These are phyloP conservation scores for Pistacia atlantica DNA, from an alignment of 345 rosid species.

Conservation along the genomic window DNA sequence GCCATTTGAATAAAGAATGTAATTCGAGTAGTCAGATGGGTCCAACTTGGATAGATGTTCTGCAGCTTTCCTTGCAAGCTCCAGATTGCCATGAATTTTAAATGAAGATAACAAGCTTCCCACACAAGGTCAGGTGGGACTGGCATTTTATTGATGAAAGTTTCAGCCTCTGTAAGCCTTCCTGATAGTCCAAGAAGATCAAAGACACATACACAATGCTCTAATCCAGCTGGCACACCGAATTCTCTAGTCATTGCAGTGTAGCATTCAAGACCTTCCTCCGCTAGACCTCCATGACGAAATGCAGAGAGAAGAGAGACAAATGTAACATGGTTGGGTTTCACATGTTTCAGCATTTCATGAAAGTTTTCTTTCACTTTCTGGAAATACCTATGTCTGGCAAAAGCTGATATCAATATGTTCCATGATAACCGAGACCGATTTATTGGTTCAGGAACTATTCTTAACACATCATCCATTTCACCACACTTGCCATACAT, in stretches of 20 bases:
- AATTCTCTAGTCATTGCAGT: conserved; percentile 62
- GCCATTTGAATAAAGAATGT: conserved; percentile 78
- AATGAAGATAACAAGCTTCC: conserved; percentile 84
- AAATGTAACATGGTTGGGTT: conserved; percentile 86
- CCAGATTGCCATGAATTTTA: conserved; percentile 71
- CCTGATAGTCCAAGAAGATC: conserved; percentile 94
- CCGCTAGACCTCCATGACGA: conserved; percentile 82
- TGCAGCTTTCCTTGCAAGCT: conserved; percentile 77
- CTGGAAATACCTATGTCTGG: conserved; percentile 69
- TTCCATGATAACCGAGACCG: conserved; percentile 79
- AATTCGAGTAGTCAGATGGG: conserved; percentile 80
- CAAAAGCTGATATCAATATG: conserved; percentile 74
- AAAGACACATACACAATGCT: conserved; percentile 83
- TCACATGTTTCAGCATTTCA: conserved; percentile 63
- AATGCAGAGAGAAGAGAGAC: conserved; percentile 89
- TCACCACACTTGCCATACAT: conserved; percentile 94
- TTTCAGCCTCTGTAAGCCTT: conserved; percentile 66
- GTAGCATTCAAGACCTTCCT: conserved; percentile 73
- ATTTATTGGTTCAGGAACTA: conserved; percentile 47
- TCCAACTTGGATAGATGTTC: conserved; percentile 57
- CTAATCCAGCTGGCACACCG: conserved; percentile 50
- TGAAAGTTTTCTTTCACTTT: conserved; percentile 69
- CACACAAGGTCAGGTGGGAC: conserved; percentile 67
- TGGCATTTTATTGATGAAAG: conserved; percentile 70
- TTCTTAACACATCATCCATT: conserved; percentile 53